phyloP scores from a whole-genome alignment of 495 filamentous ascomycete species.

The Margaritispora aquatica region DNA sequence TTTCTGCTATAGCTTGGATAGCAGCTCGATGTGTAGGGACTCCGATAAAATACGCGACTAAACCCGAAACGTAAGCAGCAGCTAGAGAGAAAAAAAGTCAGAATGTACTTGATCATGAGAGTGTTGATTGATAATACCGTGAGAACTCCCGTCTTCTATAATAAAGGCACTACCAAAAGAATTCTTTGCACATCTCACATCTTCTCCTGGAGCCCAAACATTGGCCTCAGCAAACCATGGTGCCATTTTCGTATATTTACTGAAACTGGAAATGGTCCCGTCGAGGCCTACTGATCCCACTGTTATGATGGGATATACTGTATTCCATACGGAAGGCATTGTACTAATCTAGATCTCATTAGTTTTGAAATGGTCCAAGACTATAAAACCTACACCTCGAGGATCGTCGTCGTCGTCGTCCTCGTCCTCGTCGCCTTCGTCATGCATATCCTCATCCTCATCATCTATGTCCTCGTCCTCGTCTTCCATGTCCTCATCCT shows the following conservation, averaged over 20 bases:
- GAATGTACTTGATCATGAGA: too few relatives aligned
- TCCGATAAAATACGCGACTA: not conserved
- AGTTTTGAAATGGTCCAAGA: too few relatives aligned
- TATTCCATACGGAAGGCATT: not conserved
- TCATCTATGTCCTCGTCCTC: too few relatives aligned
- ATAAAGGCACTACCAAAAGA: too few relatives aligned
- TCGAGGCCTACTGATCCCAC: not conserved
- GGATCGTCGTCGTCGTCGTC: too few relatives aligned
- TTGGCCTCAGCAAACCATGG: not conserved
- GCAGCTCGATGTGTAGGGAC: not conserved
- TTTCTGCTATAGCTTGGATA: not conserved
- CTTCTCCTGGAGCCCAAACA: not conserved
- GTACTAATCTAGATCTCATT: too few relatives aligned
- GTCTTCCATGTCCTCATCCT: too few relatives aligned
- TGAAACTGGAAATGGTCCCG: not conserved
- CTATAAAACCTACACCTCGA: too few relatives aligned
- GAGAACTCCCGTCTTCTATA: not conserved
- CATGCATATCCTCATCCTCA: too few relatives aligned
- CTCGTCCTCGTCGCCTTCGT: too few relatives aligned
- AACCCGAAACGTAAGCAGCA: not conserved
- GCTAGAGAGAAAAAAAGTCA: not conserved
- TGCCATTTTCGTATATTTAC: not conserved
- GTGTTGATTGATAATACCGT: not conserved
- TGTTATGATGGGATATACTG: not conserved
- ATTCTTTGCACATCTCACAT: not conserved